Base-by-base conservation (phyloP, 306 rosid genomes). In the Lathyrus sativus region DNA sequence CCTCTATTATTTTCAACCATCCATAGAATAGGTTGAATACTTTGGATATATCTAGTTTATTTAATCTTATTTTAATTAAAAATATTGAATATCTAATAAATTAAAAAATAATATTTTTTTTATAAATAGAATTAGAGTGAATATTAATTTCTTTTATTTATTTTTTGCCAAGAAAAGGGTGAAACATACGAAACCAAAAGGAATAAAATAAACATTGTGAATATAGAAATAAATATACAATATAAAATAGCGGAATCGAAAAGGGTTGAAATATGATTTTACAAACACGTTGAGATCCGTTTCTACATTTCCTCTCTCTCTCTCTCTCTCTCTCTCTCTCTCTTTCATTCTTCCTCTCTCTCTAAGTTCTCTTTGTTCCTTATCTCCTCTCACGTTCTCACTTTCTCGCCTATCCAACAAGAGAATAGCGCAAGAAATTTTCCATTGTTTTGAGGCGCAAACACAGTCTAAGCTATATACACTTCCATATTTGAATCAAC, bases 311-410 rank as follows among this genome's bases (percentile, higher is more conserved):
- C 84, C 87, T 82, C 85, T 75, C 72, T 80, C 69, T 46, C 3
- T 50, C 63, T 51, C 45, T 22, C 17, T 33, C 12, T 4, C 29
- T 60, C 50, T 51, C 1, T 2, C 63, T 70, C 81, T 70, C 81
- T n/a, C n/a, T n/a, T n/a, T n/a, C n/a, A n/a, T n/a, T n/a, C n/a
- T n/a, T n/a, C n/a, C n/a, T n/a, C n/a, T 80, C 67, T 46, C 63
- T 77, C 73, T 35, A 63, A 82, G 80, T 78, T 81, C 86, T 59
- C 85, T 78, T 83, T 85, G 87, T 76, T 79, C 86, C 91, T 86
- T 92, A 82, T 85, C 96, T 87, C 66, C 84, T 86, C 89, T 49
- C 55, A 73, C 80, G 81, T 83, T 82, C 87, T 83, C 79, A 78
- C 77, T 85, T 86, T 85, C 86, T 89, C 79, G 35, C 82, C 74